Evolutionary conservation across 2,329 filamentous ascomycete species (phyloP), one percentile per base, ranked within the genome.

Genomic region (Aspergillus niger): DNA sequence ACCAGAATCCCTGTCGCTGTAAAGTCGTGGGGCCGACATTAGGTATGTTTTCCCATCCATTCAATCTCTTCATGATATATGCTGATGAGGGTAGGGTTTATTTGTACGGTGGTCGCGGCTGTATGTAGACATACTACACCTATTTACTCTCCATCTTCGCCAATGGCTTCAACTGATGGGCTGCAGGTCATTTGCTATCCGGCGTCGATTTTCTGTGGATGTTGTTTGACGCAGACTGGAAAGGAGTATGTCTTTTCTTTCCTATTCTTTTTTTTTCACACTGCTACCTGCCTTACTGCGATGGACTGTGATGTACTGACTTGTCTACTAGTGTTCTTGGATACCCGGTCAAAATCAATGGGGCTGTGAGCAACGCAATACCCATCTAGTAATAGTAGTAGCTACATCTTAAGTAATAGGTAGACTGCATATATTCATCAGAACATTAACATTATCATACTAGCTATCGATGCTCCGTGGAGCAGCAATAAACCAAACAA

Each of bases 1-100:
- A 85, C 61, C 81, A 85, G 66, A 86, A 85, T 58, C 83, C 83
- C 3, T 86, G 83, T 58, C 81, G 80, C 63, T 85, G 82, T 68
- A 86, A 85, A 69, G 77, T 85, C 8, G 77, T 86, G 28, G 83
- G 83, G 1, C 83, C 83, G 39, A 85, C 82, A 1, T 67, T 85
- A 47, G 83, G 82, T 68, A 77, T 65, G 67, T 70, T n/a, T n/a
- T 26, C 60, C n/a, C 20, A 17, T n/a, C 6, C 17, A 39, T 52
- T 20, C 17, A 55, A 49, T 22, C 32, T 30, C n/a, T 53, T 30
- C 11, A 30, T 20, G 5, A 26, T 1, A 56, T 15, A 26, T 20
- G 32, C 48, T 54, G 10, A 58, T 55, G 22, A 39, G 17, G 5
- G 13, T 39, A 79, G 76, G 77, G 5, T 83, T 83, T 72, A 70